phyloP scores from a whole-genome alignment of 108 stramenopile genomes.

The Cyclotella baltica region DNA sequence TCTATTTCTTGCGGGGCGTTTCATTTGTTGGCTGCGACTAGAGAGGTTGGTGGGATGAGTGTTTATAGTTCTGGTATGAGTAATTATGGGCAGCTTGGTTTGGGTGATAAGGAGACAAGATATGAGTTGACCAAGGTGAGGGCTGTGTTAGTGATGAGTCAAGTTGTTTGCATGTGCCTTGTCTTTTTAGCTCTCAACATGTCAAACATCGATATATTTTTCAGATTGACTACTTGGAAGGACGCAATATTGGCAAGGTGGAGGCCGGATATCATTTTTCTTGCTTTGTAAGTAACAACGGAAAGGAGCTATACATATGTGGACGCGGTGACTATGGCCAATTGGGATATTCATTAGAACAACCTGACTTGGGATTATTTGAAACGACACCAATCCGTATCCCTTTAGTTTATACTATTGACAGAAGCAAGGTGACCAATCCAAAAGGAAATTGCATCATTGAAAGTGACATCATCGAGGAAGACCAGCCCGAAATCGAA shows the following conservation, averaged over 20 bases:
- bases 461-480: constrained; percentile 39
- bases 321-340: constrained; percentile 91
- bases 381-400: constrained; percentile 52
- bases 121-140: constrained; percentile 39
- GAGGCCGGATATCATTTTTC: constrained; percentile 82
- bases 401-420: constrained; percentile 48
- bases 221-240: constrained; percentile 59
- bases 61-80: constrained; percentile 89
- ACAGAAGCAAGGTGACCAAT: constrained; percentile 37
- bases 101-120: constrained; percentile 63
- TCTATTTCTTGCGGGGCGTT: constrained; percentile 81
- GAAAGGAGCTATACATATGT: constrained; percentile 69
- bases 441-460: constrained; percentile 48
- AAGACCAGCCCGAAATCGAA: constrained; percentile 45
- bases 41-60: constrained; percentile 39
- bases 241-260: constrained; percentile 63
- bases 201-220: constrained; percentile 27
- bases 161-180: background rate
- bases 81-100: constrained; percentile 93
- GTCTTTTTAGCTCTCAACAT: background rate
- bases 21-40: constrained; percentile 85
- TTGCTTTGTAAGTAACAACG: constrained; percentile 68
- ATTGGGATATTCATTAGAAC: constrained; percentile 66
- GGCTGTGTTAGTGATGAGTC: background rate
- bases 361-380: constrained; percentile 36